Evolutionary conservation across 805 yeast genomes (phyloP), one percentile per base, ranked within the genome.

Genomic region (Monosporozyma siamensis): DNA sequence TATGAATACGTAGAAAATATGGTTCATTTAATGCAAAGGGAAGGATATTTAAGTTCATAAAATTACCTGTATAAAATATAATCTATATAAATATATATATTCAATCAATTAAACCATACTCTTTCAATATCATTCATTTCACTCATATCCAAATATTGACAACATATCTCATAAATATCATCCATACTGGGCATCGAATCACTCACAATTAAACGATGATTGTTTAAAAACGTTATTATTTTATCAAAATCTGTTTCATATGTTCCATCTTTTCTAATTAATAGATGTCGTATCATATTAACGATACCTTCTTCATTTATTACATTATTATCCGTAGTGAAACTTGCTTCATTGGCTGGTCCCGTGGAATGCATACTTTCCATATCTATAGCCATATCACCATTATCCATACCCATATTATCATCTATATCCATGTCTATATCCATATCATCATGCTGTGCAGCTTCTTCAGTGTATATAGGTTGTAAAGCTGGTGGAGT

Each of bases 1-100:
- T 83, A 82, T 57, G 80, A 74, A 47, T 63, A 68, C 47, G 71
- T 76, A 8, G 81, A 78, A 51, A 69, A 67, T 37, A 38, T 59
- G 14, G 45, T 55, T 18, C 47, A 45, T 21, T 24, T 43, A 12
- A 45, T 55, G 49, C 48, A 47, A 42, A 39, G 42, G 23, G 53
- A 56, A 30, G 54, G 54, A 12, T 46, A 47, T 35, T 34, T 54
- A 9, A 25, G 41, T 14, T 31, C 20, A 38, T 20, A 21, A 18
- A 8, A 22, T n/a, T 34, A 17, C 5, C 11, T 36, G 7, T 10
- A 23, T 34, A 21, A 18, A 18, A 27, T 10, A 8, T 14, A 30
- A 17, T 9, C 23, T n/a, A 9, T 12, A 17, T 39, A 8, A 7
- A 9, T 23, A 10, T 31, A 15, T 26, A 39, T 12, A 14, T 10